phyloP scores from a whole-genome alignment of 2,329 filamentous ascomycete species.

The Cordyceps javanica region DNA sequence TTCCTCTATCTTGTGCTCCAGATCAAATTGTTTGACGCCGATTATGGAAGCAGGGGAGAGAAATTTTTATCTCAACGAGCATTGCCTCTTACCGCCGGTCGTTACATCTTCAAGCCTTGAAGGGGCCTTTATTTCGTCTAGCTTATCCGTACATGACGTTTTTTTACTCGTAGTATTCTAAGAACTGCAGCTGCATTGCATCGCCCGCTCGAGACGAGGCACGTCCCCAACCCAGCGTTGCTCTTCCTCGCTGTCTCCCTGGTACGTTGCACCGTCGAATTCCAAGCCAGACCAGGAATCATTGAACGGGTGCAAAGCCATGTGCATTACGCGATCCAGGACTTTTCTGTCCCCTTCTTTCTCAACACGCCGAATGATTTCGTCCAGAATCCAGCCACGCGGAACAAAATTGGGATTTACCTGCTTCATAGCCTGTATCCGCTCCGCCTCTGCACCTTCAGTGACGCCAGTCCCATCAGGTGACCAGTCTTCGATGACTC shows the following conservation, averaged over 20 bases:
- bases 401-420: slow-evolving; percentile 94
- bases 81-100: slow-evolving; percentile 68
- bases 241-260: slow-evolving; percentile 66
- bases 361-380: slow-evolving; percentile 84
- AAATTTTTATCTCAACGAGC: slow-evolving; percentile 49
- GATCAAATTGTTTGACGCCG: slow-evolving; percentile 52
- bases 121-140: background rate
- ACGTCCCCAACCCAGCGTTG: slow-evolving; percentile 80
- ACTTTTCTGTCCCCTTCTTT: slow-evolving; percentile 76
- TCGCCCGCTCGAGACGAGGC: slow-evolving; percentile 66
- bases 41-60: slow-evolving; percentile 68
- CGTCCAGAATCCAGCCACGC: slow-evolving; percentile 86
- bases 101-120: slow-evolving; percentile 45
- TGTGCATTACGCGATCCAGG: slow-evolving; percentile 69
- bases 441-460: slow-evolving; percentile 48
- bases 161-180: slow-evolving; percentile 31
- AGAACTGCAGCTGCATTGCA: slow-evolving; percentile 96
- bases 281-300: slow-evolving; percentile 60
- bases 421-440: slow-evolving; percentile 68
- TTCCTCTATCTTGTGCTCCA: slow-evolving; percentile 69
- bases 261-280: slow-evolving; percentile 42
- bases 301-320: slow-evolving; percentile 78
- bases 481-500: slow-evolving; percentile 72
- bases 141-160: too few species aligned
- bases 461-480: slow-evolving; percentile 34